Percentiles rank a stretch among this genome's conserved stretches.
These are phyloP conservation scores for Tinospora cordifolia DNA, from an alignment of 164 flowering plant genomes.

Conservation along the genomic window DNA sequence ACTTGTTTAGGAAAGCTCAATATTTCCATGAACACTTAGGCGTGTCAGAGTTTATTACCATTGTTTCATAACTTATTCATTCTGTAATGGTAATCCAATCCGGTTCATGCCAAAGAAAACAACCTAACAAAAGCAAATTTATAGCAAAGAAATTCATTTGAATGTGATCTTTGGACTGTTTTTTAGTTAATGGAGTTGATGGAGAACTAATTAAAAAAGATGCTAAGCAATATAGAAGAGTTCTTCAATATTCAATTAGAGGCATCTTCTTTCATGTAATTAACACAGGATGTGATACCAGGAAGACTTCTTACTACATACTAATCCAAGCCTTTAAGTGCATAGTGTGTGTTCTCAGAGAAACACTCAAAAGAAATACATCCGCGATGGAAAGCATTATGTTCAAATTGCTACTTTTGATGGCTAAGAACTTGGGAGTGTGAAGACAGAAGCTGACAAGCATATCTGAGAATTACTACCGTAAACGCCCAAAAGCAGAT, in stretches of 20 bases:
- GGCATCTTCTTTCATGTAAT: constrained; percentile 5
- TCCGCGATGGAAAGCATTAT: background rate
- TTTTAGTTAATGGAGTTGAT: background rate
- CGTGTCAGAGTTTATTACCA: too few relatives aligned
- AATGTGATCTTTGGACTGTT: background rate
- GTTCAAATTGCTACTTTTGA: background rate
- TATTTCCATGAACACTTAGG: too few relatives aligned
- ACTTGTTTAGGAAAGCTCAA: too few relatives aligned
- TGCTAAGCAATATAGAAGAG: background rate
- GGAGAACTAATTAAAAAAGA: background rate
- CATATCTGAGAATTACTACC: constrained; percentile 3
- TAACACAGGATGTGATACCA: too few relatives aligned
- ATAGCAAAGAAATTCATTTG: background rate
- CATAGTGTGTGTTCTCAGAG: background rate
- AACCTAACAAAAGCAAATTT: background rate
- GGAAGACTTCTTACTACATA: too few relatives aligned
- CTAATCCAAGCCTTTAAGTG: constrained; percentile 1
- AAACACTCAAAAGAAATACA: background rate
- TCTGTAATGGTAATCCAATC: too few relatives aligned
- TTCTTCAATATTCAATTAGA: constrained; percentile 8
- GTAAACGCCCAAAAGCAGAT: background rate
- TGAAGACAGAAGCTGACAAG: background rate
- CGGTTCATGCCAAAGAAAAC: too few relatives aligned
- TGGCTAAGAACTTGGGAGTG: constrained; percentile 5
- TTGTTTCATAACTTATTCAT: too few relatives aligned